These are phyloP conservation scores for Yamadazyma mexicana DNA, from an alignment of 1,139 yeast genomes.

Conservation along the genomic window DNA sequence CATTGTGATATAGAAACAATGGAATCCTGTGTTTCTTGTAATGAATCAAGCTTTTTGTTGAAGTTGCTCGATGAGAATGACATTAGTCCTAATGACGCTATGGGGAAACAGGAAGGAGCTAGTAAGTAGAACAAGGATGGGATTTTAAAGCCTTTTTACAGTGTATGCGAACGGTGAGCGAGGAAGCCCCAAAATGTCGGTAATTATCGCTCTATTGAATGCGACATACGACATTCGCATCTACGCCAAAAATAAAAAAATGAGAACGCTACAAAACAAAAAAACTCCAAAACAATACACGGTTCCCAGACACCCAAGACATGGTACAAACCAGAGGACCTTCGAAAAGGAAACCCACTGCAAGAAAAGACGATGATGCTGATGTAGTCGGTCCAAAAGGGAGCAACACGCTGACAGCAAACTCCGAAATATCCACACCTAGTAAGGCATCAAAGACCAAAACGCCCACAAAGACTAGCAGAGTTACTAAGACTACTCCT, in stretches of 20 bases:
- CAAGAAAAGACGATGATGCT: not conserved
- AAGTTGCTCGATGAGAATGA: conserved; percentile 62
- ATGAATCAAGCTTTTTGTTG: conserved; percentile 53
- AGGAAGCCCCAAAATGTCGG: no score
- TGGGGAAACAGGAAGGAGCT: not conserved
- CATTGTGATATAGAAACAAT: conserved; percentile 84
- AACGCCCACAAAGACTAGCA: conserved; percentile 5
- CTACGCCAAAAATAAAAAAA: not conserved
- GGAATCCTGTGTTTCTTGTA: conserved; percentile 80
- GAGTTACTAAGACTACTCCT: conserved; percentile 5
- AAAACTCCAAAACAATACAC: not conserved
- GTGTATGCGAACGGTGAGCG: no score
- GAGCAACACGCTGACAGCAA: not conserved
- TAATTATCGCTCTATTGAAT: no score
- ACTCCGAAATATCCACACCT: conserved; percentile 1
- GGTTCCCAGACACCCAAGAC: conserved; percentile 1
- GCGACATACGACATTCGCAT: not conserved
- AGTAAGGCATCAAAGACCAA: conserved; percentile 4
- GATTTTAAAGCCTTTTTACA: no score
- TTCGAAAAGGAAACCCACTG: conserved; percentile 9
- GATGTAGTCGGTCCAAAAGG: not conserved
- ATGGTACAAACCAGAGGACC: conserved; percentile 19
- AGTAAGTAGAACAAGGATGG: not conserved
- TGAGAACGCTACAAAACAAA: not conserved
- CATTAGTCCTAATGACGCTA: conserved; percentile 45